Conservation (phyloP, 2,329 filamentous ascomycete species). For the Escovopsis weberi region DNA sequence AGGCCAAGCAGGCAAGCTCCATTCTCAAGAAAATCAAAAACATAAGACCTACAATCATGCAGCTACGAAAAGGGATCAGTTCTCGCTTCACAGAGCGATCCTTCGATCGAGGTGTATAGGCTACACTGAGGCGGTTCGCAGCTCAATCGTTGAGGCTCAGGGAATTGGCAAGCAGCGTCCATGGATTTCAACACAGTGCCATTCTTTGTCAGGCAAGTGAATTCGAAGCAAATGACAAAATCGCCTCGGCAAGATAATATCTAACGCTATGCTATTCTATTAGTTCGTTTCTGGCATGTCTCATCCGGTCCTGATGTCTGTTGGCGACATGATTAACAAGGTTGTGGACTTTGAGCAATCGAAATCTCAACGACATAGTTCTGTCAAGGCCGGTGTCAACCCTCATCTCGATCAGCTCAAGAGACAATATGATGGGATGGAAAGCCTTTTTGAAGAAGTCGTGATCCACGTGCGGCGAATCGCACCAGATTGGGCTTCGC, state of each 20-base stretch:
- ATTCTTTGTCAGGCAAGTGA: constrained; percentile 30
- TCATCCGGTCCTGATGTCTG: constrained; percentile 39
- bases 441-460: constrained; percentile 54
- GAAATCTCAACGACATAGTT: constrained; percentile 52
- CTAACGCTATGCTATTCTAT: neutral
- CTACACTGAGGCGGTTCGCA: constrained; percentile 55
- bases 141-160: constrained; percentile 56
- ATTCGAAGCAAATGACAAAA: neutral
- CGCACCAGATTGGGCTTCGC: constrained; percentile 44
- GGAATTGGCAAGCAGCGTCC: constrained; percentile 33
- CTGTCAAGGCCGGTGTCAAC: constrained; percentile 60
- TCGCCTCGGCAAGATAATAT: neutral
- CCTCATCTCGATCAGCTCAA: constrained; percentile 64
- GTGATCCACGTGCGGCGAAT: constrained; percentile 46
- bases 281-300: constrained; percentile 40
- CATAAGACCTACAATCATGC: constrained; percentile 51
- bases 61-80: constrained; percentile 66
- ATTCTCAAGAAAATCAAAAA: constrained; percentile 61
- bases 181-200: constrained; percentile 6
- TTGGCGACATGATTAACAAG: constrained; percentile 58
- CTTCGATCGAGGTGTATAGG: constrained; percentile 57
- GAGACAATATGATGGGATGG: constrained; percentile 62
- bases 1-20: constrained; percentile 39
- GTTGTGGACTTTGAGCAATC: constrained; percentile 73
- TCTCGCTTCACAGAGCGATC: constrained; percentile 30